Conservation (phyloP, 306 rosid species). For the Pueraria montana region DNA sequence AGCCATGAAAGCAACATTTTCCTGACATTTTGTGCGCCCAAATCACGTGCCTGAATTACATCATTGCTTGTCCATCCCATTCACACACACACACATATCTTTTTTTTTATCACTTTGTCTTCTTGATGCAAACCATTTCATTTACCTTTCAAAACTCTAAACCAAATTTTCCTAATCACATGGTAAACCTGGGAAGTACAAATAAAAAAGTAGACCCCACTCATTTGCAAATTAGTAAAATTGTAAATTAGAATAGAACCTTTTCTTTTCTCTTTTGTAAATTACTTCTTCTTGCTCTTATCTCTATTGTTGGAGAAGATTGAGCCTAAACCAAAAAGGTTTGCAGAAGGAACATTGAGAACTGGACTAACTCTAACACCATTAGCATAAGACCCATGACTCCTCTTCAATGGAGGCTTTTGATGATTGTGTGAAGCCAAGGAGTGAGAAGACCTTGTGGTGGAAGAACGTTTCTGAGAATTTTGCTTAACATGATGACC, state of each 20-base stretch:
- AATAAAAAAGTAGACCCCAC: constrained; percentile 29
- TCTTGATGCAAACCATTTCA: constrained; percentile 50
- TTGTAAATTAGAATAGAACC: neutral
- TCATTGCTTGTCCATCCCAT: constrained; percentile 52
- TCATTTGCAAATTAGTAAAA: constrained; percentile 51
- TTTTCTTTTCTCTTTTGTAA: neutral
- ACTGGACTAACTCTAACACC: constrained; percentile 69
- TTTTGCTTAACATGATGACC: constrained; percentile 56
- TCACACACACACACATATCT: constrained; percentile 12
- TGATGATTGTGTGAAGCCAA: constrained; percentile 52
- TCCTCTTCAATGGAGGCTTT: constrained; percentile 82
- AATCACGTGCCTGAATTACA: constrained; percentile 69
- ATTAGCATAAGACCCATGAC: constrained; percentile 62
- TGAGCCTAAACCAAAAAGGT: constrained; percentile 77
- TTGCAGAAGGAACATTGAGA: constrained; percentile 76
- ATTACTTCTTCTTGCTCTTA: constrained; percentile 74
- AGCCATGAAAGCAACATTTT: constrained; percentile 65
- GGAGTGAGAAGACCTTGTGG: constrained; percentile 49
- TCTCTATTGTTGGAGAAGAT: constrained; percentile 75
- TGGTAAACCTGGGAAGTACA: constrained; percentile 36
- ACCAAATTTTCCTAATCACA: constrained; percentile 51
- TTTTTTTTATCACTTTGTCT: constrained; percentile 39
- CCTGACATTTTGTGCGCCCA: constrained; percentile 66
- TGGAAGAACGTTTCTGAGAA: constrained; percentile 47
- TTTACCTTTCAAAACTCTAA: constrained; percentile 44